Percentiles rank a stretch among this genome's conserved stretches.
phyloP scores from a whole-genome alignment of 805 yeast species.

The Candida suzukii region DNA sequence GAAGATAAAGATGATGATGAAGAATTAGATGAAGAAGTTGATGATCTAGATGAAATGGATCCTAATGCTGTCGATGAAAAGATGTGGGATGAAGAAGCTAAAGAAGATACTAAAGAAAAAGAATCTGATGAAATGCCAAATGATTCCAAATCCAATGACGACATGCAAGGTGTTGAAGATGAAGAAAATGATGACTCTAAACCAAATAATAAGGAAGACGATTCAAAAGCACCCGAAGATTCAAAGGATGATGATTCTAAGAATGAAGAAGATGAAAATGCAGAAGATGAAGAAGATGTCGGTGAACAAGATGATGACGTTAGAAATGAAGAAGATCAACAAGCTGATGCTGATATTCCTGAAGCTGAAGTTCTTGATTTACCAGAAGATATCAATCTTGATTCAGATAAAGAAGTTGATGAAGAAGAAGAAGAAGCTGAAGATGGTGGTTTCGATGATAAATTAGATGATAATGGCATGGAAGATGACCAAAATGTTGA shows the following conservation, averaged over 20 bases:
- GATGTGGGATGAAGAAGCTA: slow-evolving; percentile 95
- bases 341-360: slow-evolving; percentile 66
- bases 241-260: slow-evolving; percentile 31
- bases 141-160: slow-evolving; percentile 42
- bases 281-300: slow-evolving; percentile 60
- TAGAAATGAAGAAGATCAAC: slow-evolving; percentile 58
- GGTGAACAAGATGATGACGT: slow-evolving; percentile 82
- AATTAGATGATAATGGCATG: slow-evolving; percentile 13
- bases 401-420: slow-evolving; percentile 64
- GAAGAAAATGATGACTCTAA: slow-evolving; percentile 21
- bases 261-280: slow-evolving; percentile 39
- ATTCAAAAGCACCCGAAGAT: slow-evolving; percentile 28
- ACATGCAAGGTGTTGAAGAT: slow-evolving; percentile 39
- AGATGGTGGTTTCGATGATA: slow-evolving; percentile 20
- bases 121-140: slow-evolving; percentile 69
- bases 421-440: slow-evolving; percentile 27
- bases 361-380: slow-evolving; percentile 83
- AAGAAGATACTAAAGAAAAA: slow-evolving; percentile 72
- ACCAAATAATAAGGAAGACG: slow-evolving; percentile 24
- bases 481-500: slow-evolving; percentile 18
- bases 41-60: slow-evolving; percentile 82
- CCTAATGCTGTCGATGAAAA: slow-evolving; percentile 94
- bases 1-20: slow-evolving; percentile 56
- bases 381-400: slow-evolving; percentile 89
- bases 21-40: slow-evolving; percentile 83